phyloP scores from a whole-genome alignment of 2,329 filamentous ascomycete genomes.

The Blumeria hordei region DNA sequence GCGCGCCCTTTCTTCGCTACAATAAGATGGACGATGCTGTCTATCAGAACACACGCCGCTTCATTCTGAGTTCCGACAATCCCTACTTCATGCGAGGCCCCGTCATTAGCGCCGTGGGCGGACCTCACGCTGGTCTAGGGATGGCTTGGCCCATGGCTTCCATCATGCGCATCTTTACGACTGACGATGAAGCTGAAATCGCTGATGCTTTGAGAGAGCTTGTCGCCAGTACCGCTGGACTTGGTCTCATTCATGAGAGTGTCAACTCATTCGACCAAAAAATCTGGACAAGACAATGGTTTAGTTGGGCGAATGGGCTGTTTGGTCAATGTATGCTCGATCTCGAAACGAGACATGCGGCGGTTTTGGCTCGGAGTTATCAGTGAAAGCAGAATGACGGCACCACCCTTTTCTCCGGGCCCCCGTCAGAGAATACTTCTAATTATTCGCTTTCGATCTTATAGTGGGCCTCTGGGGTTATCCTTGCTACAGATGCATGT shows the following conservation, averaged over 20 bases:
- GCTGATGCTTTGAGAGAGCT: constrained; percentile 10
- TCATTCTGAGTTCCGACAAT: constrained; percentile 53
- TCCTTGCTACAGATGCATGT: too few species aligned
- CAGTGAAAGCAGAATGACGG: constrained; percentile 14
- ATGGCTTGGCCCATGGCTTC: constrained; percentile 30
- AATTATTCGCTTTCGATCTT: too few species aligned
- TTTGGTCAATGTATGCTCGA: constrained; percentile 66
- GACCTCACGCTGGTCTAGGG: constrained; percentile 35
- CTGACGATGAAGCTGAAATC: constrained; percentile 16
- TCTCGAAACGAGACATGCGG: constrained; percentile 39
- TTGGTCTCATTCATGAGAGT: constrained; percentile 25
- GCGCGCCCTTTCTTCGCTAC: constrained; percentile 39
- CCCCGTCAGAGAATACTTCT: too few species aligned
- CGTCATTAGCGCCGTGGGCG: constrained; percentile 42
- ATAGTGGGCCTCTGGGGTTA: too few species aligned
- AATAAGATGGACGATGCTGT: constrained; percentile 31
- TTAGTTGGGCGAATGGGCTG: constrained; percentile 74
- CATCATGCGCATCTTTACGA: constrained; percentile 27
- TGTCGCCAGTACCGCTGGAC: constrained; percentile 9
- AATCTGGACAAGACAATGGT: constrained; percentile 26
- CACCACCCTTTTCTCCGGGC: too few species aligned
- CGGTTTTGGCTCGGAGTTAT: constrained; percentile 29
- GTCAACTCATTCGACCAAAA: constrained; percentile 20
- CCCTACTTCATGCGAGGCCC: constrained; percentile 41
- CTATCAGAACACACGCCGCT: constrained; percentile 58